Evolutionary conservation across 345 rosid genomes (phyloP).

Genomic region (Xanthoceras sorbifolium): DNA sequence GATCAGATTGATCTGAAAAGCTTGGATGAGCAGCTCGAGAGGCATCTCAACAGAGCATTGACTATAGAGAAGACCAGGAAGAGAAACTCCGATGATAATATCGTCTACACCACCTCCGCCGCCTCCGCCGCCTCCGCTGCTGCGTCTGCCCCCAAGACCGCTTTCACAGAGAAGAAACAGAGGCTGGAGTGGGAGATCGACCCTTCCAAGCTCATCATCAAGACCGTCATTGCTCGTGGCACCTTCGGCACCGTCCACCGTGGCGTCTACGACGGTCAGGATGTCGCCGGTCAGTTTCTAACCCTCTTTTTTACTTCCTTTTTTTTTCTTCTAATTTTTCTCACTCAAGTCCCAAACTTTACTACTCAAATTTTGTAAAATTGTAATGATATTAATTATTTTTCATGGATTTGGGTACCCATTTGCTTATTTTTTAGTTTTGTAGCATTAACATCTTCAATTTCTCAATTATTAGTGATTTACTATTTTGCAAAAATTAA

Average conservation of each 20-base stretch:
- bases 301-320: not conserved
- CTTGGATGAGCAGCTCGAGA: constrained; percentile 92
- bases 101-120: constrained; percentile 9
- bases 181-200: constrained; percentile 97
- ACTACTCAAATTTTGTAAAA: not conserved
- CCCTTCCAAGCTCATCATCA: constrained; percentile 82
- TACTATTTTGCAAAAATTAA: not conserved
- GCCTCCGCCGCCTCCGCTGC: constrained; percentile 21
- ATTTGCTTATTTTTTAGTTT: too few species aligned
- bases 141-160: not conserved
- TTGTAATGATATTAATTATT: not conserved
- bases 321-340: too few species aligned
- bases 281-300: constrained; percentile 82
- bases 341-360: not conserved
- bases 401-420: too few species aligned
- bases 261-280: constrained; percentile 81
- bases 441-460: not conserved
- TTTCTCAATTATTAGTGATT: not conserved
- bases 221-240: constrained; percentile 90
- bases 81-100: constrained; percentile 37
- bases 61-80: constrained; percentile 63
- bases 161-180: constrained; percentile 32
- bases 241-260: constrained; percentile 98
- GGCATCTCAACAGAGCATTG: constrained; percentile 70
- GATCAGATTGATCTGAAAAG: constrained; percentile 98